Conservation (phyloP, 352 stramenopile genomes). For the Pythium coloratum region DNA sequence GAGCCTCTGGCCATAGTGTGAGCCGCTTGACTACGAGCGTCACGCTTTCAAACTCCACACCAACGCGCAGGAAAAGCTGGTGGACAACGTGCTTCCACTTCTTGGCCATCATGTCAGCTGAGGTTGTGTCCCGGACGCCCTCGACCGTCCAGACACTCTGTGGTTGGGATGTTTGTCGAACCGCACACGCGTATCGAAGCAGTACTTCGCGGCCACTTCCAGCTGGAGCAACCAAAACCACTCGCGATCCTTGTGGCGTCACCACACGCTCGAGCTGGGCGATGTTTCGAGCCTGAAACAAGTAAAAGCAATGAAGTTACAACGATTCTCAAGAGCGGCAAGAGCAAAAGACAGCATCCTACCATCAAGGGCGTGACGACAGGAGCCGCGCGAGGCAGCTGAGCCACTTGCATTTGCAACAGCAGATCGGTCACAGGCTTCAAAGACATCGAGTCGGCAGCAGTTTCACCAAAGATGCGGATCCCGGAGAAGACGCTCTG, state of each 20-base stretch:
- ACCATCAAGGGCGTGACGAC: slow-evolving; percentile 40
- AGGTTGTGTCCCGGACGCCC: slow-evolving; percentile 23
- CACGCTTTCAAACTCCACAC: slow-evolving; percentile 51
- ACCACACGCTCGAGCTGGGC: slow-evolving; percentile 47
- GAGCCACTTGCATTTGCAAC: slow-evolving; percentile 13
- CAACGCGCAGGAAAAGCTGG: slow-evolving; percentile 53
- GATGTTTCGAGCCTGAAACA: slow-evolving; percentile 32
- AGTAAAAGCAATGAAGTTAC: slow-evolving; percentile 6
- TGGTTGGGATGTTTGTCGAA: slow-evolving; percentile 18
- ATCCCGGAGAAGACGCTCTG: slow-evolving; percentile 42
- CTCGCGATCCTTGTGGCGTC: slow-evolving; percentile 35
- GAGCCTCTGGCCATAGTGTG: slow-evolving; percentile 32
- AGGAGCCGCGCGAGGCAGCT: slow-evolving; percentile 17
- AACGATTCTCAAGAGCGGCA: slow-evolving; percentile 1
- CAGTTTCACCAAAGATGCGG: slow-evolving; percentile 13
- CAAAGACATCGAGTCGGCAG: neutral
- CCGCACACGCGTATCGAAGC: slow-evolving; percentile 37
- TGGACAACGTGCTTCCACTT: slow-evolving; percentile 49
- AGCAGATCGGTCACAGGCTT: slow-evolving; percentile 24
- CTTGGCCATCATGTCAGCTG: slow-evolving; percentile 7
- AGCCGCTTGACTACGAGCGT: slow-evolving; percentile 60
- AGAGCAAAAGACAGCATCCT: slow-evolving; percentile 1
- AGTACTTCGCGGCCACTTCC: slow-evolving; percentile 41
- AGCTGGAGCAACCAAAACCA: slow-evolving; percentile 34
- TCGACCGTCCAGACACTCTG: slow-evolving; percentile 34